Base-by-base conservation (phyloP, 2,329 filamentous ascomycete genomes). In the Verticillium alfalfae region DNA sequence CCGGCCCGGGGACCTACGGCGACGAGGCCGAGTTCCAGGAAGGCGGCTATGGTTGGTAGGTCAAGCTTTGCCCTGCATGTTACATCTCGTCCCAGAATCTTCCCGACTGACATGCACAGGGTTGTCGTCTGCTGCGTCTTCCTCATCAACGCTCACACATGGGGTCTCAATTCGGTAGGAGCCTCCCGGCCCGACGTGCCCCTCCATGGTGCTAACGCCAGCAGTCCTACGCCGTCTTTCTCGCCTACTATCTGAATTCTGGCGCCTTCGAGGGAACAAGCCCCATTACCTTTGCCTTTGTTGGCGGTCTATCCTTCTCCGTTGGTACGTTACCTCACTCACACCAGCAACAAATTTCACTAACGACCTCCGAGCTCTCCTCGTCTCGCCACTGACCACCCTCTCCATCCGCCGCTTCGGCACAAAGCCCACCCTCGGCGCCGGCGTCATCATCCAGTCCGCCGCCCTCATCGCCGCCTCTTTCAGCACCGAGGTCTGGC, bases 241-340 rank as follows among this genome's bases (percentile, higher is more conserved):
- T 86, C 5, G 83, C 84, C 5, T 79, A 85, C 67, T 85, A 85
- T 62, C 76, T 86, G 16, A 77, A 81, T 18, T 83, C 82, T 57
- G 77, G 86, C 59, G 79, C 81, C 31, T 92, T 90, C 65, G 82
- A 86, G 0, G 85, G 83, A 15, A 84, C 89, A 2, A 86, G 84
- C 0, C 75, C 83, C 2, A 81, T 93, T 2, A 81, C 88, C 7
- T 93, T 88, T 73, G 91, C 91, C 49, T 93, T 94, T 70, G 82
- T 94, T n/a, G 91, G 91, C 34, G 88, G 87, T 0, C 77, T 91
- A 0, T 88, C 85, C 34, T 85, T 90, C 56, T 87, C 85, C 1
- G 81, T 79, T 58, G 71, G 77, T 78, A 68, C 49, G 70, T 64
- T 36, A 9, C 56, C 12, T 54, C 37, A 41, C 54, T n/a, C 55